phyloP scores from a whole-genome alignment of 179 eudicot genomes.

The Spergularia azorica region DNA sequence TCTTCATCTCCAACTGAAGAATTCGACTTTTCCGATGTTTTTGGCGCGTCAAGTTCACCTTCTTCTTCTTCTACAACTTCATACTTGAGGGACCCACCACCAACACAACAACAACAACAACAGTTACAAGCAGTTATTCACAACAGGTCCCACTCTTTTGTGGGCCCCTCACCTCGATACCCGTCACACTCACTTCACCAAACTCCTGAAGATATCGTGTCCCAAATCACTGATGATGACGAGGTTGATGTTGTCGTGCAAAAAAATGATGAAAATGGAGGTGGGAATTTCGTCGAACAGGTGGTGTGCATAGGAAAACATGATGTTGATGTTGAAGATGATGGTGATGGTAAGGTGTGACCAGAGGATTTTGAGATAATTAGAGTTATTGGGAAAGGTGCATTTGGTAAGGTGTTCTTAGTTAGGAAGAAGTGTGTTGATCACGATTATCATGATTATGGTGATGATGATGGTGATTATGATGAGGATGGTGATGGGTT shows the following conservation, averaged over 20 bases:
- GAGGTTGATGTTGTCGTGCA: constrained; percentile 31
- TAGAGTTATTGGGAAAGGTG: constrained; percentile 87
- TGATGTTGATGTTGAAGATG: background rate
- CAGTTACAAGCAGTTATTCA: constrained; percentile 45
- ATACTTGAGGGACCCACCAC: constrained; percentile 28
- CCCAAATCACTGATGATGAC: constrained; percentile 40
- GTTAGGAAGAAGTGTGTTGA: constrained; percentile 57
- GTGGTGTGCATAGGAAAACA: constrained; percentile 25
- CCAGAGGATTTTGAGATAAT: constrained; percentile 84
- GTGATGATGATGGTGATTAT: constrained; percentile 18
- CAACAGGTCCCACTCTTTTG: constrained; percentile 76
- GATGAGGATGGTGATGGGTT: constrained; percentile 56
- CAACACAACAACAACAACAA: too few species aligned
- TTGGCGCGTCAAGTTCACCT: constrained; percentile 44
- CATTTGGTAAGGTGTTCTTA: constrained; percentile 93
- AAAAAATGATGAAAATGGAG: constrained; percentile 19
- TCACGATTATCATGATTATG: constrained; percentile 6
- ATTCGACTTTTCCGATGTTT: constrained; percentile 73
- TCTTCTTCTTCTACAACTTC: constrained; percentile 22
- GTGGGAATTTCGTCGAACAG: constrained; percentile 29
- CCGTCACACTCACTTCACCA: constrained; percentile 34
- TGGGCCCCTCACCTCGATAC: constrained; percentile 79
- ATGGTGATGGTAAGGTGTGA: constrained; percentile 38
- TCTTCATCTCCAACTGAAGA: constrained; percentile 38
- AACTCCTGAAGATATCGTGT: constrained; percentile 39